Base-by-base conservation (phyloP, 148 eudicot species). In the Selenicereus undatus region DNA sequence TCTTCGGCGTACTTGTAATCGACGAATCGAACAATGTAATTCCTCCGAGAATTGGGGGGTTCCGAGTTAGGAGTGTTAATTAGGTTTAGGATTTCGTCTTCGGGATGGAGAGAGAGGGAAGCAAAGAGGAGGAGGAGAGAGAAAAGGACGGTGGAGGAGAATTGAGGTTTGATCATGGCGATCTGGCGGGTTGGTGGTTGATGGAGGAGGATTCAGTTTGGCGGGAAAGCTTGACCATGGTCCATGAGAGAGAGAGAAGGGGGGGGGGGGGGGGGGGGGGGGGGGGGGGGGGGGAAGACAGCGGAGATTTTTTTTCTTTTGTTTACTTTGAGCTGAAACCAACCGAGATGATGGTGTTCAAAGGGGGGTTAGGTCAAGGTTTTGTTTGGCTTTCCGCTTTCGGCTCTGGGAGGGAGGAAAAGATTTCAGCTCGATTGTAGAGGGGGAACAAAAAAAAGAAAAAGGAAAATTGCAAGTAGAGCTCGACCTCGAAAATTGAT, bases 1-100 rank as follows among this genome's bases (percentile, higher is more conserved):
- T 83, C 85, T 13, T 83, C 78, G 36, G 90, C 93, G 45, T 76
- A 66, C 78, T 85, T 88, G 94, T 96, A 96, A 4, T 80, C 81
- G 35, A 26, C 20, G 75, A 96, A 96, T 65, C 99, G 84, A 24
- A 96, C 88, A 52, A 96, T 93, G 85, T 89, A 90, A 76, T 89
- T 93, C 2, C 35, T 71, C 22, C 82, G 85, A 32, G 85, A 77
- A 79, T 39, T 69, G 45, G 64, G 21, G 72, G 78, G 36, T 51
- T 75, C n/a, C 16, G 72, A 36, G 1, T 64, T 22, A 29, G 76
- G n/a, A 24, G 20, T 20, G 51, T 54, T 14, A 27, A 62, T 79
- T 85, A 79, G 87, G 89, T 79, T 87, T 90, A 80, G 90, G 88
- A 80, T 83, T 88, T 83, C 82, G 82, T 66, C 79, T 21, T n/a